Conservation (phyloP, 78 protist genomes). For the Speleostelium caveatum region DNA sequence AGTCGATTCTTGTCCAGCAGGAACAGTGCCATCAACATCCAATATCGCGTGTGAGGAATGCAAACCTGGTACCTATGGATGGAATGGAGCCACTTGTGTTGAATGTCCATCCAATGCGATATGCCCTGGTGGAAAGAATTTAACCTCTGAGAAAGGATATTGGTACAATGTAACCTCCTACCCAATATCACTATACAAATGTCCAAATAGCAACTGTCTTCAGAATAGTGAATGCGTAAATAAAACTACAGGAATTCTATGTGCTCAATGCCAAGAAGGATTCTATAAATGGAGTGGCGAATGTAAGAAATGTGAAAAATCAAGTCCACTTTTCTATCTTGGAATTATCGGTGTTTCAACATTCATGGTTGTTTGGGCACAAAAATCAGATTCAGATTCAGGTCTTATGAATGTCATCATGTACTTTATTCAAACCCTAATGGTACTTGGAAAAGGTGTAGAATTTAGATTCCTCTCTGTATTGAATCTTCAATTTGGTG, state of each 20-base stretch:
- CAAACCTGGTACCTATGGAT: conserved; percentile 35
- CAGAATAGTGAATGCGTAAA: conserved; percentile 4
- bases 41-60: not conserved
- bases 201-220: not conserved
- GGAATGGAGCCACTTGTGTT: conserved; percentile 11
- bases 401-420: conserved; percentile 59
- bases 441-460: conserved; percentile 36
- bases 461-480: conserved; percentile 18
- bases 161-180: conserved; percentile 17
- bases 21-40: conserved; percentile 11
- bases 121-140: conserved; percentile 11
- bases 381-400: conserved; percentile 35
- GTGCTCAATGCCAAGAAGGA: conserved; percentile 48
- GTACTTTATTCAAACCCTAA: conserved; percentile 50
- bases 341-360: not conserved
- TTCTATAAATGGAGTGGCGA: conserved; percentile 60
- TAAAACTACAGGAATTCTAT: conserved; percentile 19
- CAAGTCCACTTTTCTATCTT: not conserved
- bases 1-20: not conserved
- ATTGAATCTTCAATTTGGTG: conserved; percentile 8
- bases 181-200: conserved; percentile 18
- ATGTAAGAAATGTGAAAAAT: conserved; percentile 18
- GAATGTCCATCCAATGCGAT: conserved; percentile 33
- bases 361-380: conserved; percentile 38
- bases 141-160: not conserved